Evolutionary conservation across 345 rosid genomes (phyloP).

Genomic region (thale cress (Arabidopsis thaliana)): TAIR10.1 NC_003070.9:7753001-7753500

Average conservation of each 20-base stretch:
- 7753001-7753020: background rate
- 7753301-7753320: background rate
- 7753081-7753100: conserved; percentile 61
- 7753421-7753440: conserved; percentile 54
- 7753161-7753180: conserved; percentile 46
- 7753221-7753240: background rate
- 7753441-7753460: conserved; percentile 21
- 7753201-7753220: conserved; percentile 12
- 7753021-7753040: background rate
- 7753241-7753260: background rate
- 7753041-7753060: background rate
- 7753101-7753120: conserved; percentile 58
- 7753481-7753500: conserved; percentile 28
- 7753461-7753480: conserved; percentile 15
- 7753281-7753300: background rate
- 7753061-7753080: background rate
- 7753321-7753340: conserved; percentile 72
- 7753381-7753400: conserved; percentile 65
- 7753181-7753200: conserved; percentile 16
- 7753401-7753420: conserved; percentile 62
- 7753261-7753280: background rate
- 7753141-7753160: conserved; percentile 56
- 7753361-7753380: conserved; percentile 68
- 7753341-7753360: conserved; percentile 76
- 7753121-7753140: conserved; percentile 64